phyloP scores from a whole-genome alignment of 192 early-diverging fungal genomes.

The Irineochytrium annulatum region DNA sequence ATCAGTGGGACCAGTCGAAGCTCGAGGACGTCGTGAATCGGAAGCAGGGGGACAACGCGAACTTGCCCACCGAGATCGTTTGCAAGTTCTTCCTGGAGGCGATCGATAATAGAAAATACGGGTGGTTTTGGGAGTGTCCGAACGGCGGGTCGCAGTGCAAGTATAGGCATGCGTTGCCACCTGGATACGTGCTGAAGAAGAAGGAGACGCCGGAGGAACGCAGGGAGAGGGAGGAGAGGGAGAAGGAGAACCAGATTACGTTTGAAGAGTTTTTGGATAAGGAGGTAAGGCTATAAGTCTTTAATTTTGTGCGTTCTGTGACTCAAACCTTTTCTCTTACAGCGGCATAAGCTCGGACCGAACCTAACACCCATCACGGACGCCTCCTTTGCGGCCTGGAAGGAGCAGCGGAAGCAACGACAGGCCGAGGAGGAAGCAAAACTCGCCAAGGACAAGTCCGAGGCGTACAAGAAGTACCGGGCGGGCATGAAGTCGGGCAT shows the following conservation, averaged over 20 bases:
- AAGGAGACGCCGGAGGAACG: slow-evolving; percentile 78
- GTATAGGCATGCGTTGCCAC: slow-evolving; percentile 94
- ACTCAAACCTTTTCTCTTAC: slow-evolving; percentile 3
- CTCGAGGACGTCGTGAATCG: slow-evolving; percentile 82
- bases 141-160: slow-evolving; percentile 90
- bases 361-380: slow-evolving; percentile 93
- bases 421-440: slow-evolving; percentile 63
- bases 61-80: slow-evolving; percentile 93
- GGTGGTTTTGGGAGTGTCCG: slow-evolving; percentile 99
- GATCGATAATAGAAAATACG: slow-evolving; percentile 91
- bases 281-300: slow-evolving; percentile 52
- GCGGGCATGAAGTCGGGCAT: slow-evolving; percentile 88
- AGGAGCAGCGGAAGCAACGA: slow-evolving; percentile 73
- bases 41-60: slow-evolving; percentile 73
- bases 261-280: slow-evolving; percentile 97
- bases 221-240: slow-evolving; percentile 57
- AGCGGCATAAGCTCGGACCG: slow-evolving; percentile 89
- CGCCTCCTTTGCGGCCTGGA: slow-evolving; percentile 91
- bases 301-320: not conserved
- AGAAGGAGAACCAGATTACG: slow-evolving; percentile 78
- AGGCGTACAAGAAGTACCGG: slow-evolving; percentile 76
- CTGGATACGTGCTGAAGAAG: slow-evolving; percentile 90
- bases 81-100: slow-evolving; percentile 98
- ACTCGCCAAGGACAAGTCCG: slow-evolving; percentile 56
- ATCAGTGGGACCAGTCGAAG: slow-evolving; percentile 90